Evolutionary conservation across 1,139 yeast species (phyloP).

Genomic region (Saccharomyces hybrid): DNA sequence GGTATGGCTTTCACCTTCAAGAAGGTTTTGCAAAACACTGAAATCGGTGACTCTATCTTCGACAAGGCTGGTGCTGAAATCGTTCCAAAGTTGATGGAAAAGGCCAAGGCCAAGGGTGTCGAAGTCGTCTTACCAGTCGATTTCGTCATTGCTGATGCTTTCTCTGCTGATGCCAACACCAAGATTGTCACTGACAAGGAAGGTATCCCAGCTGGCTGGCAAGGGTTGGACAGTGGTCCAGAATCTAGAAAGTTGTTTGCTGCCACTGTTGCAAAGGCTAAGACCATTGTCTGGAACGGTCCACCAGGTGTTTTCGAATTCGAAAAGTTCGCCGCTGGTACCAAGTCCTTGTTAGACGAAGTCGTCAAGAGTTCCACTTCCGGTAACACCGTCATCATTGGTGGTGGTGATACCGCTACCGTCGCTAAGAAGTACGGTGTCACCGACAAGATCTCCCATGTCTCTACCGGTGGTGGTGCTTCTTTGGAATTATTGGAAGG

Average conservation of each 20-base stretch:
- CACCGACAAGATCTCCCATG: constrained; percentile 90
- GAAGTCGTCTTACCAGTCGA: constrained; percentile 88
- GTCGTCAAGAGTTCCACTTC: constrained; percentile 75
- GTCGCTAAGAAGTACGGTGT: constrained; percentile 96
- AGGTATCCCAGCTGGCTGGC: constrained; percentile 90
- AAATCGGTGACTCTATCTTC: constrained; percentile 81
- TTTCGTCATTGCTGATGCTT: constrained; percentile 88
- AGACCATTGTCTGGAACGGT: constrained; percentile 98
- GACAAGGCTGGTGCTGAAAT: constrained; percentile 91
- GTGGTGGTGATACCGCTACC: constrained; percentile 99
- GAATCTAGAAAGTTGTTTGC: constrained; percentile 70
- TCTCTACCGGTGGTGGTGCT: constrained; percentile 99
- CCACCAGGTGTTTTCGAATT: constrained; percentile 99
- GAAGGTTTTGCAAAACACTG: constrained; percentile 76
- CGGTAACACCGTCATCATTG: constrained; percentile 92
- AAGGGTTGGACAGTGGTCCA: constrained; percentile 94
- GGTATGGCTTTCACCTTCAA: constrained; percentile 99
- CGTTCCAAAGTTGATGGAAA: constrained; percentile 78
- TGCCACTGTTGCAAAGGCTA: constrained; percentile 76
- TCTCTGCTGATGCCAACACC: constrained; percentile 79
- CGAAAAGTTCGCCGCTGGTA: constrained; percentile 81
- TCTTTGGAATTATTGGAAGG: constrained; percentile 96
- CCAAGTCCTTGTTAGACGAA: constrained; percentile 81
- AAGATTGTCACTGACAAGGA: constrained; percentile 74
- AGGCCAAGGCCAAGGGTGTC: constrained; percentile 91